A percentile compares a stretch with the other conserved stretches of the same genome.
Conservation (phyloP, 352 stramenopile genomes). For the Phytophthora idaei region DNA sequence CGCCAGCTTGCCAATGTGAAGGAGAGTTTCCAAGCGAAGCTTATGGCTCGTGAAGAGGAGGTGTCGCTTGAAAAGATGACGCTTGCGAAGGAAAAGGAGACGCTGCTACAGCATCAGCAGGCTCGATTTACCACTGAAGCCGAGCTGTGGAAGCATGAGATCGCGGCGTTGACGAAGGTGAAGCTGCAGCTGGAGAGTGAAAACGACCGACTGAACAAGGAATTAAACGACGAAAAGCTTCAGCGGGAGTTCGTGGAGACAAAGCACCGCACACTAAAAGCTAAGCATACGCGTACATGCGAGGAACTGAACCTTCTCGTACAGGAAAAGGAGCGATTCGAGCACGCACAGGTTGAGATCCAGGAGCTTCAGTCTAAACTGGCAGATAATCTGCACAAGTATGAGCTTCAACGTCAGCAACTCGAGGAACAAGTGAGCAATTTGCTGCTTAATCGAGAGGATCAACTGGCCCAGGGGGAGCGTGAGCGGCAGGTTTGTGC, state of each 20-base stretch:
- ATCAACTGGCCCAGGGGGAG: constrained; percentile 11
- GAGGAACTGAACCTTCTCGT: constrained; percentile 27
- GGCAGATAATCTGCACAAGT: neutral
- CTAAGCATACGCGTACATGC: constrained; percentile 13
- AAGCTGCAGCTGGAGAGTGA: constrained; percentile 47
- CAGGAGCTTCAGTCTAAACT: constrained; percentile 16
- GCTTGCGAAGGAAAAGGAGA: constrained; percentile 39
- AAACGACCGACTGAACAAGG: constrained; percentile 28
- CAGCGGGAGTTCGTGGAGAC: constrained; percentile 15
- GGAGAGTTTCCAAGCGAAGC: constrained; percentile 51
- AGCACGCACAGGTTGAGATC: constrained; percentile 17
- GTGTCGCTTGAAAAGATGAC: constrained; percentile 37
- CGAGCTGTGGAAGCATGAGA: constrained; percentile 49
- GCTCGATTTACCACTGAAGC: constrained; percentile 42
- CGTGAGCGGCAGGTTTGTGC: constrained; percentile 15
- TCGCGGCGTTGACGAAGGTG: constrained; percentile 47
- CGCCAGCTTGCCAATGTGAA: constrained; percentile 51
- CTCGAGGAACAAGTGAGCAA: constrained; percentile 28
- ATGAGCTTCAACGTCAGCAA: constrained; percentile 10
- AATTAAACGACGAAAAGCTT: constrained; percentile 19
- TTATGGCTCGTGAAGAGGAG: constrained; percentile 42
- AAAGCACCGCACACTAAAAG: constrained; percentile 16
- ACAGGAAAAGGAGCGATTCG: constrained; percentile 30
- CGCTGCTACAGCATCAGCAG: constrained; percentile 41
- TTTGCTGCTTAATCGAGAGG: constrained; percentile 33